These are phyloP conservation scores for Gossypium davidsonii DNA, from an alignment of 441 rosid genomes.

Conservation along the genomic window DNA sequence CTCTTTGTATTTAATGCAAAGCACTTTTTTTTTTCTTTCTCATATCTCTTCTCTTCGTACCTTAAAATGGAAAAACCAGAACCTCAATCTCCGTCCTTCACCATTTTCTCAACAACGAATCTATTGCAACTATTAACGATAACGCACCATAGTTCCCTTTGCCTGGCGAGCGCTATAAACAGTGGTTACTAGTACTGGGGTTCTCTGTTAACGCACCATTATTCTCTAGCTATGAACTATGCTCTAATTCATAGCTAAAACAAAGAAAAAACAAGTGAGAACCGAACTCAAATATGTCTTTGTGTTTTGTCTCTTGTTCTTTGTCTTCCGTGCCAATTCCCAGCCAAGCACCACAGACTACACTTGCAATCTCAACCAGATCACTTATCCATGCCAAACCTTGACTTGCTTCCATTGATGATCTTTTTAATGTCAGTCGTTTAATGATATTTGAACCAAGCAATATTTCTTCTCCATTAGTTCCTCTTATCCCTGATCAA, in stretches of 20 bases:
- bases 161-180: too few species aligned
- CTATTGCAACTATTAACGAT: too few species aligned
- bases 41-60: too few species aligned
- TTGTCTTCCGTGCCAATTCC: neutral
- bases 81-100: too few species aligned
- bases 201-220: too few species aligned
- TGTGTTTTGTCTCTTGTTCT: neutral
- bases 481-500: constrained; percentile 38
- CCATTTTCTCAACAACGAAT: too few species aligned
- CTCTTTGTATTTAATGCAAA: too few species aligned
- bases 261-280: constrained; percentile 6
- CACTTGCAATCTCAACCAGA: constrained; percentile 32
- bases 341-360: constrained; percentile 39
- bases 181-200: too few species aligned
- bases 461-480: constrained; percentile 43
- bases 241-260: neutral
- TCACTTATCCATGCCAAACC: constrained; percentile 42
- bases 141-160: too few species aligned
- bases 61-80: too few species aligned
- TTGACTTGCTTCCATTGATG: constrained; percentile 54
- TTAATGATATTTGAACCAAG: constrained; percentile 50
- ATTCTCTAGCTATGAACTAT: too few species aligned
- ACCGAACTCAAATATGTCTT: neutral
- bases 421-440: constrained; percentile 53
- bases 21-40: too few species aligned